Evolutionary conservation across 1,284 basidiomycete species (phyloP).

Genomic region (Cutaneotrichosporon dermatis): DNA sequence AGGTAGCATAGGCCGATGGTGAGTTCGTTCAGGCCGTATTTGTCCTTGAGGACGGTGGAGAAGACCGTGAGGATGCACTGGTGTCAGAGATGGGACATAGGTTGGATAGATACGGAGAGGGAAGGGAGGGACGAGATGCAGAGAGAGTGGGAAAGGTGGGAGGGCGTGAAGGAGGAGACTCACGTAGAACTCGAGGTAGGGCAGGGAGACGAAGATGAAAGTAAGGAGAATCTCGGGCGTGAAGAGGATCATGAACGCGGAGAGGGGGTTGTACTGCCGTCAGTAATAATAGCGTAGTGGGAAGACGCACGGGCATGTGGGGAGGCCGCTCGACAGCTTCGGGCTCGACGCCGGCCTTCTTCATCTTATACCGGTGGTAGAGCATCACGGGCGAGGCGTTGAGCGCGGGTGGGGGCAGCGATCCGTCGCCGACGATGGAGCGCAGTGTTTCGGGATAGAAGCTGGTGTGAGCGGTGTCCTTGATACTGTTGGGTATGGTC

Average conservation of each 20-base stretch:
- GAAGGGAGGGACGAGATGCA: too few relatives aligned
- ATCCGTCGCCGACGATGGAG: conserved; percentile 45
- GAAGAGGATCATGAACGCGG: conserved; percentile 41
- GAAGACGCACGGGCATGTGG: conserved; percentile 24
- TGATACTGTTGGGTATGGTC: too few relatives aligned
- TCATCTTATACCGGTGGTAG: conserved; percentile 15
- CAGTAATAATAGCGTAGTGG: neutral
- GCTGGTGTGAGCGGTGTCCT: conserved; percentile 15
- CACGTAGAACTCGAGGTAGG: conserved; percentile 48
- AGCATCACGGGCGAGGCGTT: conserved; percentile 33
- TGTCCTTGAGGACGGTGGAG: conserved; percentile 41
- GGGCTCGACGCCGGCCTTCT: conserved; percentile 11
- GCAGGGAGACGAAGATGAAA: conserved; percentile 37
- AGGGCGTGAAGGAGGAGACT: conserved; percentile 9
- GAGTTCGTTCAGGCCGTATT: conserved; percentile 41
- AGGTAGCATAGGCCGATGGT: conserved; percentile 48
- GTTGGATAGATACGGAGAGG: too few relatives aligned
- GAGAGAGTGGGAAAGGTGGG: too few relatives aligned
- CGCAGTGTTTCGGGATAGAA: conserved; percentile 47
- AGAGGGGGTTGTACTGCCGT: conserved; percentile 39
- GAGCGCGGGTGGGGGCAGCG: conserved; percentile 41
- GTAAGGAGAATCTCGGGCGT: conserved; percentile 41
- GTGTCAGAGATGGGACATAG: neutral
- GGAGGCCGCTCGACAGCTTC: conserved; percentile 31
- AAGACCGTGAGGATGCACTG: conserved; percentile 30